Base-by-base conservation (phyloP, 2,329 filamentous ascomycete genomes). In the Alternaria sp. region DNA sequence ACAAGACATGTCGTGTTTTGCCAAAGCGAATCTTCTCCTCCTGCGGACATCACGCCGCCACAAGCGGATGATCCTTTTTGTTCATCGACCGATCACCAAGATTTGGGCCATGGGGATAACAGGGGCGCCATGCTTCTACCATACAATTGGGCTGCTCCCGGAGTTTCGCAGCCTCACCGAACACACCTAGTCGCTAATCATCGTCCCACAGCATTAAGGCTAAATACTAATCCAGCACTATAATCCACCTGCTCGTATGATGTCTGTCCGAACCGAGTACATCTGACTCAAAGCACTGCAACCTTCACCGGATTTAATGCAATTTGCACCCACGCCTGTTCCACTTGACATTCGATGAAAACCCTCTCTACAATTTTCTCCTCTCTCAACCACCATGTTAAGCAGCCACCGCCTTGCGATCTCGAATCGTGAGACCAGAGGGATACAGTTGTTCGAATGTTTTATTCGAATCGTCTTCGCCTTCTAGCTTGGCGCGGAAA, bases 321-420 rank as follows among this genome's bases (percentile, higher is more conserved):
- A 22, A 34, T 49, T 30, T n/a, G 25, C 25, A 27, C 7, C 2
- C 45, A 49, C n/a, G n/a, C n/a, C 9, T 20, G 8, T 40, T 18
- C n/a, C 5, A 40, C 18, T 20, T 40, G 38, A 40, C 38, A 10
- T n/a, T 10, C n/a, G 4, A 40, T 40, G 9, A 9, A 40, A 20
- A 40, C 10, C 7, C 4, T 10, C 9, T 20, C n/a, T 40, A 40
- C 38, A 11, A 11, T 40, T 4, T 20, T 20, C n/a, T 20, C 38
- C 14, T 3, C 34, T 12, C 25, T 18, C 16, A 32, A 40, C 4
- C 18, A 11, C 68, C 0, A 79, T 66, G 2, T 79, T 74, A 27
- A 83, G 69, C 2, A 78, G 66, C 0, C 66, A 59, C 38, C 78
- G 76, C n/a, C 81, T 78, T 0, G 70, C 75, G 52, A 74, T 76